Conservation (phyloP, 2,329 filamentous ascomycete species). For the Phaeosphaeriaceae sp. region DNA sequence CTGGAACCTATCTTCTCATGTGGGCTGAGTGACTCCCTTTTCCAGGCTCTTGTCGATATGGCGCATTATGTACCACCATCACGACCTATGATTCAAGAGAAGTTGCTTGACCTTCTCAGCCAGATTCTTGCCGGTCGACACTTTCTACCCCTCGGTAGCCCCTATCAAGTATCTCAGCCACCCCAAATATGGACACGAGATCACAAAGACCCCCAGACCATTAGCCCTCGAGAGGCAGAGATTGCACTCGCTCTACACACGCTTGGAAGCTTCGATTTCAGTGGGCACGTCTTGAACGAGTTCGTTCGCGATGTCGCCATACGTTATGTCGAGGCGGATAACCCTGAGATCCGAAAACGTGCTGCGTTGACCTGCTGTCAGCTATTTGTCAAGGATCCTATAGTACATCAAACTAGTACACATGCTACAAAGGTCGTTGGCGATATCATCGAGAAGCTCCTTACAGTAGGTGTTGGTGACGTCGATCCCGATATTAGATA, state of each 20-base stretch:
- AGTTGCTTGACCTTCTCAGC: constrained; percentile 92
- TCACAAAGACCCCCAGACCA: constrained; percentile 80
- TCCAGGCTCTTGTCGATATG: constrained; percentile 96
- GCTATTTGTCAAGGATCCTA: constrained; percentile 93
- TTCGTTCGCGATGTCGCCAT: constrained; percentile 98
- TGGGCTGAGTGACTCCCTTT: constrained; percentile 89
- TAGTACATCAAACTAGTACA: constrained; percentile 96
- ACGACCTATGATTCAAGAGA: constrained; percentile 89
- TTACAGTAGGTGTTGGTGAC: constrained; percentile 94
- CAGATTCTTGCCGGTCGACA: constrained; percentile 90
- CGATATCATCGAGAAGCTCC: constrained; percentile 94
- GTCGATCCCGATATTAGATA: constrained; percentile 84
- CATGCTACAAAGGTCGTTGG: constrained; percentile 97
- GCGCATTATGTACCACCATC: constrained; percentile 98
- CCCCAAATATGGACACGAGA: constrained; percentile 87
- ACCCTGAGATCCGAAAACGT: constrained; percentile 89
- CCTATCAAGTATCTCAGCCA: constrained; percentile 80
- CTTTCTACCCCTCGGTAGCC: constrained; percentile 90
- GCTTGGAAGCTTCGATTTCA: constrained; percentile 95
- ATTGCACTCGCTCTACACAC: constrained; percentile 94
- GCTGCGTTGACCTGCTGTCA: constrained; percentile 97
- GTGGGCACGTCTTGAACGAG: constrained; percentile 89
- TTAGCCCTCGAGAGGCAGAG: constrained; percentile 80
- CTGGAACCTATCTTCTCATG: constrained; percentile 97
- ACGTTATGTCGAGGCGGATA: constrained; percentile 96